Conservation (phyloP, 2,329 filamentous ascomycete genomes). For the Colletotrichum endophyticum region DNA sequence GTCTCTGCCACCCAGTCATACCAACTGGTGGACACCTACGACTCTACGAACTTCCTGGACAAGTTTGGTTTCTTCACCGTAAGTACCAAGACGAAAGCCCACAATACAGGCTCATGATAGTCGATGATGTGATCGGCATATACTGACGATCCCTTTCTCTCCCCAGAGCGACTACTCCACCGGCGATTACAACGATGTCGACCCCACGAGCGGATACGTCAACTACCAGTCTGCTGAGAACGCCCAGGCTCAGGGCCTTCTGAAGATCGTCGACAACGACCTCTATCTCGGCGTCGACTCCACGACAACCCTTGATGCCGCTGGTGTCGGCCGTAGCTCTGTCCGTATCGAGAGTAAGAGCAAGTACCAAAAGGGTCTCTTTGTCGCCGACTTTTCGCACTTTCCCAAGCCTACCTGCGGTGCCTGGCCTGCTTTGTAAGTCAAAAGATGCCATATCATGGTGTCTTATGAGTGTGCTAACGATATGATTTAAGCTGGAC, state of each 20-base stretch:
- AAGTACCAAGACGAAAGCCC: background rate
- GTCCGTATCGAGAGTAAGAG: slow-evolving; percentile 70
- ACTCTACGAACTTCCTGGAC: slow-evolving; percentile 48
- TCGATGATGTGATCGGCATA: background rate
- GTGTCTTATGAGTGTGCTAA: background rate
- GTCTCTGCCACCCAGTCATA: slow-evolving; percentile 9
- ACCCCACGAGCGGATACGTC: slow-evolving; percentile 72
- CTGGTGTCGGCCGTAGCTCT: slow-evolving; percentile 50
- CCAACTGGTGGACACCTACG: slow-evolving; percentile 19
- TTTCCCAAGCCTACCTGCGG: slow-evolving; percentile 72
- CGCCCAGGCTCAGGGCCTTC: slow-evolving; percentile 39
- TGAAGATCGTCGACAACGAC: slow-evolving; percentile 33
- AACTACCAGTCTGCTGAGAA: slow-evolving; percentile 47
- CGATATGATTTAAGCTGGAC: slow-evolving; percentile 44
- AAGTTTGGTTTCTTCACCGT: slow-evolving; percentile 50
- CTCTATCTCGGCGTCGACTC: slow-evolving; percentile 46
- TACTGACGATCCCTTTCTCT: background rate
- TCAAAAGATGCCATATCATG: background rate
- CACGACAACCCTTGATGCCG: slow-evolving; percentile 25
- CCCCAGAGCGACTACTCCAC: slow-evolving; percentile 22
- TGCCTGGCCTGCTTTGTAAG: slow-evolving; percentile 73
- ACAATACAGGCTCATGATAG: background rate
- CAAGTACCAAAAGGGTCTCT: slow-evolving; percentile 68
- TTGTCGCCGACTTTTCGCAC: slow-evolving; percentile 73
- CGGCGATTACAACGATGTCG: slow-evolving; percentile 34